Percentiles rank a stretch among this genome's conserved stretches.
These are phyloP conservation scores for Colletotrichum costaricense DNA, from an alignment of 2,329 filamentous ascomycete genomes.

Conservation along the genomic window DNA sequence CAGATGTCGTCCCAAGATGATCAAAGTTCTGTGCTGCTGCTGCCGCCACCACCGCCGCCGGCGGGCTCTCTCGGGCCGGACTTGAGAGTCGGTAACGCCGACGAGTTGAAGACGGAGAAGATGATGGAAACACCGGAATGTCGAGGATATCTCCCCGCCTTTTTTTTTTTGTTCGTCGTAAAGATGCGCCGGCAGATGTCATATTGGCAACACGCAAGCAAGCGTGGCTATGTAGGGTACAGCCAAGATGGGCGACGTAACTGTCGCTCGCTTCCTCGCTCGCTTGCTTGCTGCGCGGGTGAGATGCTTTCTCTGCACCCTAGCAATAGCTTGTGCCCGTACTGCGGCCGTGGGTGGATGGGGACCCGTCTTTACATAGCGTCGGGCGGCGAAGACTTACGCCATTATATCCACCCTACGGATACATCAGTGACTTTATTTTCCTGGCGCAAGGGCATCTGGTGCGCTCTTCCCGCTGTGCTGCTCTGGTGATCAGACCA, in stretches of 20 bases:
- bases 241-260: slow-evolving; percentile 20
- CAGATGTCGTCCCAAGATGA: slow-evolving; percentile 11
- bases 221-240: slow-evolving; percentile 28
- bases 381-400: slow-evolving; percentile 28
- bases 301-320: background rate
- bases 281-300: background rate
- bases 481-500: background rate
- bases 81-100: background rate
- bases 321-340: background rate
- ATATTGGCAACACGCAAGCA: slow-evolving; percentile 28
- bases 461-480: background rate
- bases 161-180: background rate
- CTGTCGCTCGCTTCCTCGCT: background rate
- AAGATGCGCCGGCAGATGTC: background rate
- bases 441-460: slow-evolving; percentile 19
- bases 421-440: slow-evolving; percentile 14
- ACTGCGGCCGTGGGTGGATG: background rate
- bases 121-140: background rate
- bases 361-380: background rate
- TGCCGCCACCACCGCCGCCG: background rate
- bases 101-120: background rate
- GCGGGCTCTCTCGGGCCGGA: background rate
- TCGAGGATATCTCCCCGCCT: background rate
- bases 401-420: slow-evolving; percentile 25
- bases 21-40: background rate